Evolutionary conservation across 2,329 filamentous ascomycete genomes (phyloP).

Genomic region (Calonectria naviculata): DNA sequence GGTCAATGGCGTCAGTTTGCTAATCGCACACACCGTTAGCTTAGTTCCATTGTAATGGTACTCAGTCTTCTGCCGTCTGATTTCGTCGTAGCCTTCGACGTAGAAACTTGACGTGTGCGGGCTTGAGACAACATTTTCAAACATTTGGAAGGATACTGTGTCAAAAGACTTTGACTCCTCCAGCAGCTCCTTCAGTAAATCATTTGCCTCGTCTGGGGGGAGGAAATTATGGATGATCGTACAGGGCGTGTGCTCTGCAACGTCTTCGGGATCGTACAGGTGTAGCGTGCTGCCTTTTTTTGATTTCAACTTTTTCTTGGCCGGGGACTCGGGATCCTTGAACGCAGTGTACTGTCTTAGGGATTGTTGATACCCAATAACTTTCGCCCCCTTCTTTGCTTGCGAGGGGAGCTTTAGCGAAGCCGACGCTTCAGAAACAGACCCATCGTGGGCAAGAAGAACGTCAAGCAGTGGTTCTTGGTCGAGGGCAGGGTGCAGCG

Average conservation of each 20-base stretch:
- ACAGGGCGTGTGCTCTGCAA: slow-evolving; percentile 87
- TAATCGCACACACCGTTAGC: slow-evolving; percentile 61
- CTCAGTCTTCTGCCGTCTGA: slow-evolving; percentile 76
- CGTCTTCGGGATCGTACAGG: slow-evolving; percentile 83
- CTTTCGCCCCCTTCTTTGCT: slow-evolving; percentile 48
- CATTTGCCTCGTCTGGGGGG: slow-evolving; percentile 75
- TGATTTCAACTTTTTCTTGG: slow-evolving; percentile 67
- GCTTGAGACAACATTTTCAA: slow-evolving; percentile 86
- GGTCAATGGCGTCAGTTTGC: neutral
- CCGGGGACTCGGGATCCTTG: slow-evolving; percentile 24
- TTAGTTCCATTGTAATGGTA: slow-evolving; percentile 88
- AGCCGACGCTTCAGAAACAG: slow-evolving; percentile 72
- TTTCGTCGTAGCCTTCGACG: slow-evolving; percentile 78
- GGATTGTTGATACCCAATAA: slow-evolving; percentile 71
- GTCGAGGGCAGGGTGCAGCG: slow-evolving; percentile 73
- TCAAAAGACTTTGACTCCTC: slow-evolving; percentile 78
- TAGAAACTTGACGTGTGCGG: slow-evolving; percentile 89
- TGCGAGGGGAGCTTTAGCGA: slow-evolving; percentile 55
- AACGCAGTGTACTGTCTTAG: slow-evolving; percentile 62
- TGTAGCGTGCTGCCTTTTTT: slow-evolving; percentile 86
- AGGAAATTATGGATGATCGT: slow-evolving; percentile 95
- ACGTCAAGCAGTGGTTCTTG: slow-evolving; percentile 81
- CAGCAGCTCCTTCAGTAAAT: slow-evolving; percentile 80
- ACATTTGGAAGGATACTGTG: slow-evolving; percentile 82
- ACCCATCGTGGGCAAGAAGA: slow-evolving; percentile 81